phyloP scores from a whole-genome alignment of 306 rosid species.

The Aeschynomene evenia region DNA sequence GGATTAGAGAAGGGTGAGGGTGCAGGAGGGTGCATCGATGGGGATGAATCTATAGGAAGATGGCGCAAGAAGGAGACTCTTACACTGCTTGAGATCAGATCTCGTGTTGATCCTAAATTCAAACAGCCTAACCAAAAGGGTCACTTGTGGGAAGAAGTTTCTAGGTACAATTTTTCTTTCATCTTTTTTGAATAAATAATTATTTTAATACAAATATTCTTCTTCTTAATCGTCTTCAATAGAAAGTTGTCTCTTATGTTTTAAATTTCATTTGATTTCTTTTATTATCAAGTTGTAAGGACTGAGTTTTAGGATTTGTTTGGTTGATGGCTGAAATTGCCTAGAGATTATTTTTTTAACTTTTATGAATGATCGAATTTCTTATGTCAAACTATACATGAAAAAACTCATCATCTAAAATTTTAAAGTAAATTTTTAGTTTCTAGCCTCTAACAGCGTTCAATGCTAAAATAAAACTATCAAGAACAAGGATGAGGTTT shows the following conservation, averaged over 20 bases:
- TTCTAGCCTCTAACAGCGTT: too few species aligned
- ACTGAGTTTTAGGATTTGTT: too few species aligned
- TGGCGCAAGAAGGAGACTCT: conserved; percentile 99
- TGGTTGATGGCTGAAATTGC: too few species aligned
- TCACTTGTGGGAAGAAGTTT: conserved; percentile 95
- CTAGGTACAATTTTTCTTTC: conserved; percentile 52
- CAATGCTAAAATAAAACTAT: too few species aligned
- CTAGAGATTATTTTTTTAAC: too few species aligned
- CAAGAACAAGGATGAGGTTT: too few species aligned
- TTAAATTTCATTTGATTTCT: not conserved
- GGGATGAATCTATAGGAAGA: conserved; percentile 63
- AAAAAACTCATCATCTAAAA: too few species aligned
- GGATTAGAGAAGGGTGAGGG: conserved; percentile 54
- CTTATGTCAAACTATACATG: too few species aligned
- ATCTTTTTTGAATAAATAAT: too few species aligned
- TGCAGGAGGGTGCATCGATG: conserved; percentile 35
- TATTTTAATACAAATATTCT: too few species aligned
- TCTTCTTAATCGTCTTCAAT: not conserved
- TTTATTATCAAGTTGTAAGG: not conserved
- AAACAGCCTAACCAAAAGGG: conserved; percentile 96
- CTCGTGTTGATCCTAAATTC: conserved; percentile 87
- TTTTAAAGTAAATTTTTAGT: too few species aligned
- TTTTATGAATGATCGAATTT: too few species aligned
- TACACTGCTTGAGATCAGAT: conserved; percentile 92
- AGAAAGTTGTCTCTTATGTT: not conserved